Evolutionary conservation across 2,329 filamentous ascomycete genomes (phyloP).

Genomic region (Dryadomyces quercus-mongolicae): DNA sequence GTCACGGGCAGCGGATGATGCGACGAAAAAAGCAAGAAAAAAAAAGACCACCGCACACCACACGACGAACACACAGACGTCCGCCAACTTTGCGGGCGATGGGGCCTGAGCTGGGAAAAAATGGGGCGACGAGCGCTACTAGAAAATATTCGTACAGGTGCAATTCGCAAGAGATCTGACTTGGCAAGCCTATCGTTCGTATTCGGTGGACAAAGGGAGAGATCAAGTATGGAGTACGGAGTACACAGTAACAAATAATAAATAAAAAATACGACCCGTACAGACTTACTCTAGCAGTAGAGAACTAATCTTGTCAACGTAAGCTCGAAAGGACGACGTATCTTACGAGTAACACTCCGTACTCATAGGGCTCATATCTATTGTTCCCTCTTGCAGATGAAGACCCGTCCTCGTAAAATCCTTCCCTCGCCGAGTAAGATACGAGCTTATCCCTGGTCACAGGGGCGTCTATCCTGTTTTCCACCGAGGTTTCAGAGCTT

Average conservation of each 20-base stretch:
- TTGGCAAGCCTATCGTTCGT: background rate
- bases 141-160: background rate
- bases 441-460: background rate
- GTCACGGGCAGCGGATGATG: background rate
- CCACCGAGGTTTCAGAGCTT: slow-evolving; percentile 2
- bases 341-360: no score
- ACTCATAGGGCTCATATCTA: no score
- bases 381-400: no score
- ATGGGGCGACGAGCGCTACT: background rate
- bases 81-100: background rate
- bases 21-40: background rate
- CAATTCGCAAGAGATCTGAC: background rate
- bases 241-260: no score
- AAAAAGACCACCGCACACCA: slow-evolving; percentile 1
- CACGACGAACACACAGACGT: slow-evolving; percentile 2
- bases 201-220: no score
- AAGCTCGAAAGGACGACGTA: no score
- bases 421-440: background rate
- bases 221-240: no score
- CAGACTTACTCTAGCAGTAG: no score
- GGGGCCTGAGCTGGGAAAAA: background rate
- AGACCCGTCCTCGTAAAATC: background rate
- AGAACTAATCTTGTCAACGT: no score
- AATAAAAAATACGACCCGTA: no score
- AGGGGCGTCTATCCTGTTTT: background rate